phyloP scores from a whole-genome alignment of 129 eudicot species.

The Flaveria linearis region DNA sequence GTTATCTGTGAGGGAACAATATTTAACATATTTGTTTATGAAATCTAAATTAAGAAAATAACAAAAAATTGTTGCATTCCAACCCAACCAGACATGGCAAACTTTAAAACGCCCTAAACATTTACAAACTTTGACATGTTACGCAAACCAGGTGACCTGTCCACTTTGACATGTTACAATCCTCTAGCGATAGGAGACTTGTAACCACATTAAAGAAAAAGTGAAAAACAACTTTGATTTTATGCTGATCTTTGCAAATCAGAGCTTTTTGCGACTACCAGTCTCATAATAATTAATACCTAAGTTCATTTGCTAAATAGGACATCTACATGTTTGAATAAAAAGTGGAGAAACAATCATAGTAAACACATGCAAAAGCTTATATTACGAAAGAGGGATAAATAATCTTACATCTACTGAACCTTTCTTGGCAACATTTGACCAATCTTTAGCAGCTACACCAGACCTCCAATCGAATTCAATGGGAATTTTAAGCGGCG shows the following conservation, averaged over 20 bases:
- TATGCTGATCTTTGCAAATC: neutral
- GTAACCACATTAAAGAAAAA: neutral
- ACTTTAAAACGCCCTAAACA: neutral
- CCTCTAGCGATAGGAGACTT: neutral
- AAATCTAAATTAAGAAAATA: neutral
- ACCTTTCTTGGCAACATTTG: conserved; percentile 74
- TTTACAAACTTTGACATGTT: neutral
- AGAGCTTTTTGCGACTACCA: neutral
- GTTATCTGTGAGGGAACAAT: too few species aligned
- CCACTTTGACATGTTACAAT: neutral
- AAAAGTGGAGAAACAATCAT: neutral
- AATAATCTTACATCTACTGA: conserved; percentile 68
- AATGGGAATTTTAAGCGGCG: conserved; percentile 50
- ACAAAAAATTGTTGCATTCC: neutral
- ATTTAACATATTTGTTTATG: too few species aligned
- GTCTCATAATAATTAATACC: neutral
- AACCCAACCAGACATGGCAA: neutral
- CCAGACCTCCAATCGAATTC: conserved; percentile 91
- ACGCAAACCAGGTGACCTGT: neutral
- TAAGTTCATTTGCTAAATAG: neutral
- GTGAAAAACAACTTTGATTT: neutral
- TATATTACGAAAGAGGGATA: neutral
- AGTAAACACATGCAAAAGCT: neutral
- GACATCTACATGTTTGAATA: neutral
- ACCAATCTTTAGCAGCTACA: conserved; percentile 90